Evolutionary conservation across 2,329 filamentous ascomycete genomes (phyloP), one percentile per base, ranked within the genome.

Genomic region (Clarireedia hainanense): DNA sequence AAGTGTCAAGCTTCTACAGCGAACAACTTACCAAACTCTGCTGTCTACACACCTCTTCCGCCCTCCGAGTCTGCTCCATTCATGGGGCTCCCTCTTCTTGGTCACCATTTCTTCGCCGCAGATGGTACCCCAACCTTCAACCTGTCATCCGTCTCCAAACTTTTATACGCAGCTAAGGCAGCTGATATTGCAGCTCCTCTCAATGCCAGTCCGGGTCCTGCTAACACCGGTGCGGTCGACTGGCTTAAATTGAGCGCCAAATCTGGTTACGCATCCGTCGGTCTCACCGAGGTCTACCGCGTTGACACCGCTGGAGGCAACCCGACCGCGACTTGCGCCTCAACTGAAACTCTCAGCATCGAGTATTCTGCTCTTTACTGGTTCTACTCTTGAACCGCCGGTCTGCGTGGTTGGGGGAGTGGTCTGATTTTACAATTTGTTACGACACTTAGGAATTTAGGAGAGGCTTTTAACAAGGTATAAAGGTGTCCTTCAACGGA

Each of bases 71-170:
- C 59, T 6, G 36, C 26, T 34, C n/a, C n/a, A 6, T 55, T 55
- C 27, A 26, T 26, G 34, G 10, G 40, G 6, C 47, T 66, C 50
- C 36, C 52, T 1, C 15, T 56, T 4, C 47, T 67, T 0, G 66
- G 66, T 2, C 47, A 68, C 45, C 67, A 68, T 61, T 67, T 57
- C 62, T 70, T 70, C 58, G 64, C 61, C 34, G 47, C 62, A 5
- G 55, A 55, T 20, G 57, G 59, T 1, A 64, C 62, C 0, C 66
- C 67, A 1, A 64, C 60, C 12, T 70, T 70, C 54, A 55, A 65
- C n/a, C 50, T 70, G 3, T 57, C 42, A 10, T 20, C 52, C 1
- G 57, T 61, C 6, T 23, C 23, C 26, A 63, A 64, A 43, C 58
- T 65, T 12, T 49, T 68, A 7, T 61, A 52, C 30, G 63, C 55